A percentile compares a stretch with the other conserved stretches of the same genome.
Conservation (phyloP, 495 filamentous ascomycete genomes). For the Penicillium canariense region DNA sequence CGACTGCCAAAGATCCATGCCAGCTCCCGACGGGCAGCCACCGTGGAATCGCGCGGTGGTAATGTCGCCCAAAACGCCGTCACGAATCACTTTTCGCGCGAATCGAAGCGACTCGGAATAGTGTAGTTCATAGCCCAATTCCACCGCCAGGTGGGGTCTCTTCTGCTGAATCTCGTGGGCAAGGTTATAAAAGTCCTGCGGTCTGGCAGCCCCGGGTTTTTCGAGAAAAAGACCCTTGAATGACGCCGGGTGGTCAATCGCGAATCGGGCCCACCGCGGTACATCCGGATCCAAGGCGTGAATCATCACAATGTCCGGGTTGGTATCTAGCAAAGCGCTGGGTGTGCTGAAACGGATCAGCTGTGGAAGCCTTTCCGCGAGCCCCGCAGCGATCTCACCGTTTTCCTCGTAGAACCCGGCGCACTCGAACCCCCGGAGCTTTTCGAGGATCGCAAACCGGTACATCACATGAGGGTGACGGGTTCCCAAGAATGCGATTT, state of each 20-base stretch:
- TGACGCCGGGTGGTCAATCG: constrained; percentile 12
- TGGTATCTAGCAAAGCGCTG: constrained; percentile 9
- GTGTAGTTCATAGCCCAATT: constrained; percentile 18
- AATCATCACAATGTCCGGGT: constrained; percentile 20
- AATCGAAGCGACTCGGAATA: constrained; percentile 13
- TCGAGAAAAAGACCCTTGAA: constrained; percentile 1
- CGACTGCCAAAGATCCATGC: constrained; percentile 18
- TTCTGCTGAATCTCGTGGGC: background rate
- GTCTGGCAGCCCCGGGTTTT: background rate
- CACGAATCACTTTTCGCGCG: constrained; percentile 11
- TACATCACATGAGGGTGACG: constrained; percentile 19
- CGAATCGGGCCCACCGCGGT: constrained; percentile 17
- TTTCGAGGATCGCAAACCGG: constrained; percentile 17
- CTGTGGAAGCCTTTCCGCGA: constrained; percentile 11
- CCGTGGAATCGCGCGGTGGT: constrained; percentile 18
- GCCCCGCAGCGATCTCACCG: constrained; percentile 5
- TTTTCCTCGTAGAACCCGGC: constrained; percentile 17
- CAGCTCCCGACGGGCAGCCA: constrained; percentile 17
- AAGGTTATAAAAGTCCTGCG: background rate
- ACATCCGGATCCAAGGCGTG: constrained; percentile 18
- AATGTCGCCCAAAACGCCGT: constrained; percentile 11
- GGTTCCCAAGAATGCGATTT: constrained; percentile 15
- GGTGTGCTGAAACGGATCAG: constrained; percentile 11
- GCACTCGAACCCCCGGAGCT: constrained; percentile 18
- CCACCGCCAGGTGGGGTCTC: background rate